Evolutionary conservation across 2,329 filamentous ascomycete species (phyloP).

Genomic region (Aspergillus carbonarius): DNA sequence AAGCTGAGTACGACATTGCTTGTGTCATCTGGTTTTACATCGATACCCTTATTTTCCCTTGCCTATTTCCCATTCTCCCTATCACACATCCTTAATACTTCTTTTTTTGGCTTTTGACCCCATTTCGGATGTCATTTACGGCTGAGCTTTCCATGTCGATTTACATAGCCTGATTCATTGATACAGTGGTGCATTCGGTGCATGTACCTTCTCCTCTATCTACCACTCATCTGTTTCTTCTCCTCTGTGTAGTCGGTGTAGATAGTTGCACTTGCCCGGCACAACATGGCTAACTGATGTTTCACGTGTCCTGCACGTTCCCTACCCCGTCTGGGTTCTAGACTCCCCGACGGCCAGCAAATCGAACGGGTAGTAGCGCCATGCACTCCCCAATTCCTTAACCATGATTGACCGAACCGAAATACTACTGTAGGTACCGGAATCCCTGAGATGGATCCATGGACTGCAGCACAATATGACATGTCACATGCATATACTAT

Average conservation of each 20-base stretch:
- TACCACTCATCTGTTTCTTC: neutral
- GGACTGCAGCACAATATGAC: neutral
- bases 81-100: neutral
- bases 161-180: neutral
- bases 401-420: too few species aligned
- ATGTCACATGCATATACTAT: neutral
- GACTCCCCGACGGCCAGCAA: too few species aligned
- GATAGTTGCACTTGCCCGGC: too few species aligned
- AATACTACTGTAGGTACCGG: neutral
- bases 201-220: neutral
- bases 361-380: too few species aligned
- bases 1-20: slow-evolving; percentile 9
- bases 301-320: too few species aligned
- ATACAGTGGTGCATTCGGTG: neutral
- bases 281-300: too few species aligned
- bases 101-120: neutral
- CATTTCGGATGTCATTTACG: neutral
- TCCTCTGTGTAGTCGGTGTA: too few species aligned
- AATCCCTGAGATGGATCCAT: neutral
- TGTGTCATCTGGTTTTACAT: slow-evolving; percentile 23
- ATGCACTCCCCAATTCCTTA: too few species aligned
- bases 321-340: too few species aligned
- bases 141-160: neutral
- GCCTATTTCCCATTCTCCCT: slow-evolving; percentile 11
- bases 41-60: slow-evolving; percentile 36